Evolutionary conservation across 1,139 yeast genomes (phyloP).

Genomic region (Zygosaccharomyces pseudobailii): DNA sequence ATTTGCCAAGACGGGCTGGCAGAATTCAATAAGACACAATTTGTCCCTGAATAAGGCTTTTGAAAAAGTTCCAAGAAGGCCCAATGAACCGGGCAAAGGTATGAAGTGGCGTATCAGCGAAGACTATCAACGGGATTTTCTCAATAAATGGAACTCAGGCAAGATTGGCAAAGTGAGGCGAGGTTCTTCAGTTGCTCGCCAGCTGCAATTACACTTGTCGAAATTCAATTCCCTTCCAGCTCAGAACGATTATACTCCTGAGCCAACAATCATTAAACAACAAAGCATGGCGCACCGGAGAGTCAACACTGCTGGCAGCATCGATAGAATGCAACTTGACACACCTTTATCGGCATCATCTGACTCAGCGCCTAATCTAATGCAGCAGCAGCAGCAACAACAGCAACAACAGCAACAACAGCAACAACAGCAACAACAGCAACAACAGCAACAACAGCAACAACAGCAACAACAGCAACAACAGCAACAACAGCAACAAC

Average conservation of each 20-base stretch:
- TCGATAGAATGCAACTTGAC: slow-evolving; percentile 5
- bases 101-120: slow-evolving; percentile 98
- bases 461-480: slow-evolving; percentile 11
- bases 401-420: slow-evolving; percentile 11
- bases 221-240: slow-evolving; percentile 62
- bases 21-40: slow-evolving; percentile 79
- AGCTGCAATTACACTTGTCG: slow-evolving; percentile 68
- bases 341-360: slow-evolving; percentile 9
- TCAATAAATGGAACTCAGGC: slow-evolving; percentile 73
- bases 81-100: slow-evolving; percentile 97
- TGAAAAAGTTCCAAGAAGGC: slow-evolving; percentile 92
- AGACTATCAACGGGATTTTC: slow-evolving; percentile 74
- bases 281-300: slow-evolving; percentile 10
- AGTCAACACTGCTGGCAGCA: slow-evolving; percentile 1
- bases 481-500: slow-evolving; percentile 10
- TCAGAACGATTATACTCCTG: slow-evolving; percentile 20
- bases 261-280: slow-evolving; percentile 10
- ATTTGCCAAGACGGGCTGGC: slow-evolving; percentile 94
- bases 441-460: slow-evolving; percentile 6
- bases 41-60: slow-evolving; percentile 78
- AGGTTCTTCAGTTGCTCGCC: slow-evolving; percentile 75
- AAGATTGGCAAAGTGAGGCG: slow-evolving; percentile 67
- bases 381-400: slow-evolving; percentile 5
- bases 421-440: slow-evolving; percentile 4
- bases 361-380: slow-evolving; percentile 9